A percentile compares a stretch with the other conserved stretches of the same genome.
Conservation (phyloP, 2,329 filamentous ascomycete genomes). For the Beauveria sp. region DNA sequence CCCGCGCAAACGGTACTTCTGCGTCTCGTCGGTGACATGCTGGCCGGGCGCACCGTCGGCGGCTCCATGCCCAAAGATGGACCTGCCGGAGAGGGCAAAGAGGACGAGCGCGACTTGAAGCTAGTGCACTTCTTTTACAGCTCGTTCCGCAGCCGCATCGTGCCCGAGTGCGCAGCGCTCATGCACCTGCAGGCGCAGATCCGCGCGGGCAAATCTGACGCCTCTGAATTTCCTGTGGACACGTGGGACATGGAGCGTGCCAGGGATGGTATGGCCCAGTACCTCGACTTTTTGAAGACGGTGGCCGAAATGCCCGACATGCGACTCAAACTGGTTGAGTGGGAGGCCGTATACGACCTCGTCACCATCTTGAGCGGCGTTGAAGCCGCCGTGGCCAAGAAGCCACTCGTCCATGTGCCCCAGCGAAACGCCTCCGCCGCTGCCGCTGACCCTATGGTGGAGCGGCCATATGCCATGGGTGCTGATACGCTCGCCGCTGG, state of each 20-base stretch:
- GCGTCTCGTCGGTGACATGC: slow-evolving; percentile 84
- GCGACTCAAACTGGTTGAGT: slow-evolving; percentile 79
- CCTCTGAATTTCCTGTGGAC: slow-evolving; percentile 86
- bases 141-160: slow-evolving; percentile 84
- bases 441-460: slow-evolving; percentile 41
- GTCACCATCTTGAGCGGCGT: slow-evolving; percentile 80
- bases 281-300: slow-evolving; percentile 87
- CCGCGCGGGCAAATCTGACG: slow-evolving; percentile 63
- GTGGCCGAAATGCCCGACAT: slow-evolving; percentile 79
- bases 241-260: slow-evolving; percentile 97
- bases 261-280: slow-evolving; percentile 90
- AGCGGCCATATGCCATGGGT: slow-evolving; percentile 51
- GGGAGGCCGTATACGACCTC: slow-evolving; percentile 85
- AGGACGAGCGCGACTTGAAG: slow-evolving; percentile 49
- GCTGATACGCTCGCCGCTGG: slow-evolving; percentile 19
- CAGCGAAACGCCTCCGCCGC: slow-evolving; percentile 21
- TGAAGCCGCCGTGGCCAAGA: slow-evolving; percentile 80
- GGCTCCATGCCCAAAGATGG: slow-evolving; percentile 32
- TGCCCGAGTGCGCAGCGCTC: slow-evolving; percentile 88
- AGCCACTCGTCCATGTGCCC: slow-evolving; percentile 50
- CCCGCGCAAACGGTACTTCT: slow-evolving; percentile 90
- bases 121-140: slow-evolving; percentile 85
- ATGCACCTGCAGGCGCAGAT: slow-evolving; percentile 93
- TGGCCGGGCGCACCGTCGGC: slow-evolving; percentile 48
- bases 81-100: slow-evolving; percentile 38